These are phyloP conservation scores for Cryphonectria parasitica DNA, from an alignment of 2,329 filamentous ascomycete genomes.

Conservation along the genomic window DNA sequence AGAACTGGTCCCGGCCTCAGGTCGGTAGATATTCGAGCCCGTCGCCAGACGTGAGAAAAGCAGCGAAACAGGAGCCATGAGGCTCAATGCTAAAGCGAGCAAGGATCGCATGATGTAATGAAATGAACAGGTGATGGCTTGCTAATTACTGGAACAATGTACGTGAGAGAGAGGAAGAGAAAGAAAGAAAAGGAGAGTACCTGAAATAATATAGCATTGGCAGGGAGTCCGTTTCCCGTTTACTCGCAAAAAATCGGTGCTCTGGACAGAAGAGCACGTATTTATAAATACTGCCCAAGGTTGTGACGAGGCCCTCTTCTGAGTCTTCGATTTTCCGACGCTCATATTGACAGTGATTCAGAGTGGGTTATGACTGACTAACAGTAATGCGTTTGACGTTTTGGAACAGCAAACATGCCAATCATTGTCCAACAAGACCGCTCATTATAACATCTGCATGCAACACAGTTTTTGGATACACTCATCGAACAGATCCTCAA, in stretches of 20 bases:
- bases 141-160: background rate
- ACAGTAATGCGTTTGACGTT: background rate
- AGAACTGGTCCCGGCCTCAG: background rate
- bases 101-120: background rate
- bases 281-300: background rate
- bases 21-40: background rate
- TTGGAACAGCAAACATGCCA: background rate
- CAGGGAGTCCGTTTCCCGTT: background rate
- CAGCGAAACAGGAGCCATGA: background rate
- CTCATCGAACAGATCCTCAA: background rate
- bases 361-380: background rate
- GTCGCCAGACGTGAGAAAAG: background rate
- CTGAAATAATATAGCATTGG: background rate
- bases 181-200: background rate
- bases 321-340: background rate
- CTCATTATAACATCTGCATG: no score
- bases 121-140: background rate
- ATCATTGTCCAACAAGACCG: background rate
- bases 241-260: background rate
- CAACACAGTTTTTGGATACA: no score
- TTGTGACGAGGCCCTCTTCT: background rate
- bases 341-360: background rate
- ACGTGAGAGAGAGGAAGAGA: background rate
- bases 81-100: background rate
- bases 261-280: background rate